These are phyloP conservation scores for Aspergillus aculeatus DNA, from an alignment of 2,329 filamentous ascomycete genomes.

Conservation along the genomic window DNA sequence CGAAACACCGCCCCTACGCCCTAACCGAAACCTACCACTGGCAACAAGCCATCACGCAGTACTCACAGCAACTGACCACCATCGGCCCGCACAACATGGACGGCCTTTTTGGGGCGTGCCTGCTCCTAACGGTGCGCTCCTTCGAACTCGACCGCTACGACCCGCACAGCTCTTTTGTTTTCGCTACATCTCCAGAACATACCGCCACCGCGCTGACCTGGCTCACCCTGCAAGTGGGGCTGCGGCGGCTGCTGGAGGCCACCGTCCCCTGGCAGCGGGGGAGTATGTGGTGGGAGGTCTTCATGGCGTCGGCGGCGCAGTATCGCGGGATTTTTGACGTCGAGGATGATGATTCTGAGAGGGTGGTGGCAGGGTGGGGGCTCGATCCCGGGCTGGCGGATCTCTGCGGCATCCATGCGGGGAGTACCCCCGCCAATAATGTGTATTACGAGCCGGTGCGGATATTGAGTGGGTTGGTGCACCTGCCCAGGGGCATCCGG, in stretches of 20 bases:
- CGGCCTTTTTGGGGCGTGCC: slow-evolving; percentile 37
- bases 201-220: slow-evolving; percentile 35
- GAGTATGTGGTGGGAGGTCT: slow-evolving; percentile 38
- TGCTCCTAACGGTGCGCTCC: slow-evolving; percentile 38
- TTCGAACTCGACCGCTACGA: slow-evolving; percentile 33
- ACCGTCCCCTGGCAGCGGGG: slow-evolving; percentile 24
- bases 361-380: slow-evolving; percentile 12
- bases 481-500: slow-evolving; percentile 16
- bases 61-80: slow-evolving; percentile 31
- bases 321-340: slow-evolving; percentile 27
- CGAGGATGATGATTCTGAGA: slow-evolving; percentile 23
- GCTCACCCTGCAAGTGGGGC: slow-evolving; percentile 36
- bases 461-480: slow-evolving; percentile 35
- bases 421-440: slow-evolving; percentile 30
- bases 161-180: slow-evolving; percentile 37
- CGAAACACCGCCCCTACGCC: slow-evolving; percentile 25
- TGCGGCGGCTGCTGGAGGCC: slow-evolving; percentile 32
- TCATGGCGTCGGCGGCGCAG: slow-evolving; percentile 27
- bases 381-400: slow-evolving; percentile 34
- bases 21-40: slow-evolving; percentile 38
- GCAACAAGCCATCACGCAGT: slow-evolving; percentile 37
- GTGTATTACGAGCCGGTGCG: slow-evolving; percentile 39
- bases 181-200: slow-evolving; percentile 19
- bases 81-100: slow-evolving; percentile 37
- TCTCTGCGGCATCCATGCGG: slow-evolving; percentile 34